Evolutionary conservation across 805 yeast species (phyloP), one percentile per base, ranked within the genome.

Genomic region (Candida orba): DNA sequence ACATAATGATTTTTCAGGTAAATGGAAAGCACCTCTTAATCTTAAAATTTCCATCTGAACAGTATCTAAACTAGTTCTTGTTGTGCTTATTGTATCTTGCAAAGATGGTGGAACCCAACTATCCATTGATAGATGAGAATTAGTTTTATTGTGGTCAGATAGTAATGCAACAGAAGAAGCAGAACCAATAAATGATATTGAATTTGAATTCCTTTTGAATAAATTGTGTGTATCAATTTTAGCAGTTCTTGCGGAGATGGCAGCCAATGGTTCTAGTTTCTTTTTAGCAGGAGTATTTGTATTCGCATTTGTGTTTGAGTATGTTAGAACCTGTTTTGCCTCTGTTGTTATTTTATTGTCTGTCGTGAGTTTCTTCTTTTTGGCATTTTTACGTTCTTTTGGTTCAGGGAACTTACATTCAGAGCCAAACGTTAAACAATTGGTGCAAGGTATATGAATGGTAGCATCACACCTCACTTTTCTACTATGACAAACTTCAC

Each of bases 401-500:
- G 71, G 73, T 50, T 76, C 83, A 1, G 89, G 90, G 41, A 83
- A 69, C 30, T 68, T 66, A 64, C 90, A 86, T 40, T 79, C 86
- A 54, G 86, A 75, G 8, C 84, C 81, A 60, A 81, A 83, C 4
- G 84, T 80, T 31, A 75, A 68, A 57, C 91, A 83, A 59, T 83
- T 83, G 20, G 89, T 74, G 54, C 85, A 79, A 0, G 84, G 84
- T 55, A 69, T 67, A 43, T 66, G 73, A 30, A 60, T 59, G 13
- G 69, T 82, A 12, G 83, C 85, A 56, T 81, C 87, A 63, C 95
- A 84, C 31, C 89, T 73, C n/a, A 84, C 93, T 54, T 84, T 84
- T 31, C 93, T 68, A 8, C 81, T 73, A 43, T 87, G 79, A 56
- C 93, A 85, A n/a, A 84, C 83, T 34, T 76, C 73, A 57, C 93